phyloP scores from a whole-genome alignment of 1,284 basidiomycete species.

The Sanguinoderma infundibulare region DNA sequence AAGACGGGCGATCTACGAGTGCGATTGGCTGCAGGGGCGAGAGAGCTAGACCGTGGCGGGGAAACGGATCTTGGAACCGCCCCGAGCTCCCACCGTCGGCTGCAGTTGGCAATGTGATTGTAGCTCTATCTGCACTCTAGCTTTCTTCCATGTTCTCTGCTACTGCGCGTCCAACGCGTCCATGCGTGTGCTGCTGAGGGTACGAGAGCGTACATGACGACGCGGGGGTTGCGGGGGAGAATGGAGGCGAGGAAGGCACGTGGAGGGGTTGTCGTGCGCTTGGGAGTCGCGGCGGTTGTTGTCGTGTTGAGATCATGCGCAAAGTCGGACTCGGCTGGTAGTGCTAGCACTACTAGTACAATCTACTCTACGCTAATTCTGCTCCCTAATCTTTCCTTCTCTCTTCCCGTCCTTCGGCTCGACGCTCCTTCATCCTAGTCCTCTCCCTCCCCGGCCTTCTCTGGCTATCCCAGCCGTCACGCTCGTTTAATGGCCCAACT shows the following conservation, averaged over 20 bases:
- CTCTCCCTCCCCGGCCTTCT: slow-evolving; percentile 18
- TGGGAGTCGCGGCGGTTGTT: slow-evolving; percentile 8
- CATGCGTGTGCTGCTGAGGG: neutral
- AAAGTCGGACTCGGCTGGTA: slow-evolving; percentile 6
- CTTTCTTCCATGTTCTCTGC: neutral
- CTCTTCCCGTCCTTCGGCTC: slow-evolving; percentile 8
- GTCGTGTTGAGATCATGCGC: slow-evolving; percentile 21
- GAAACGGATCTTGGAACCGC: slow-evolving; percentile 2
- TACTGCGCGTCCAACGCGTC: neutral
- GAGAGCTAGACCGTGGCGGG: slow-evolving; percentile 4
- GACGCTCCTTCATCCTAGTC: neutral
- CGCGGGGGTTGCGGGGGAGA: no score
- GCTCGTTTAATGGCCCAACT: slow-evolving; percentile 47
- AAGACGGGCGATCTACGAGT: slow-evolving; percentile 3
- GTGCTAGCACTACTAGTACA: slow-evolving; percentile 10
- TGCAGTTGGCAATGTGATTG: slow-evolving; percentile 4
- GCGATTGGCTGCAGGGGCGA: slow-evolving; percentile 2
- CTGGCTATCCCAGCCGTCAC: slow-evolving; percentile 19
- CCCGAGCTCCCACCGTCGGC: slow-evolving; percentile 8
- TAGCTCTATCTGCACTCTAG: neutral
- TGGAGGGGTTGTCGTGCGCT: slow-evolving; percentile 19
- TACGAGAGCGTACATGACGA: neutral
- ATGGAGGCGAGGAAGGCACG: slow-evolving; percentile 5
- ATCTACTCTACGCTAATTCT: slow-evolving; percentile 20
- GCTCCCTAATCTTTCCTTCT: slow-evolving; percentile 16